Percentiles rank a stretch among this genome's conserved stretches.
These are phyloP conservation scores for Ambispora gerdemannii DNA, from an alignment of 192 early-diverging fungal genomes.

Conservation along the genomic window DNA sequence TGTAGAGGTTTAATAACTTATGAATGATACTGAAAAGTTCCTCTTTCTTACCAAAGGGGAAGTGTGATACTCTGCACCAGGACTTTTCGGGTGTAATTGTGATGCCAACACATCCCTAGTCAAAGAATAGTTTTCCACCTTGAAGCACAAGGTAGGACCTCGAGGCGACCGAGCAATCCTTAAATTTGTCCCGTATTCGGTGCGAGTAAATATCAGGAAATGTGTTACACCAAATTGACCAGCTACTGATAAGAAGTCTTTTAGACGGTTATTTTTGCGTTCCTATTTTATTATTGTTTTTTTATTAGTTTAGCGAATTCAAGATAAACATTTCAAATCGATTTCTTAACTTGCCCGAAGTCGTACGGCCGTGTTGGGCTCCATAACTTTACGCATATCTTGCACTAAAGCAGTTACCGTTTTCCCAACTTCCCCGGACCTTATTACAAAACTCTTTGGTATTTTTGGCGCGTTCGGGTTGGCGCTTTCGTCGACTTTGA, in stretches of 20 bases:
- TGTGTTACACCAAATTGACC: conserved; percentile 84
- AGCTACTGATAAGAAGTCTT: conserved; percentile 89
- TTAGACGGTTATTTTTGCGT: conserved; percentile 85
- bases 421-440: conserved; percentile 77
- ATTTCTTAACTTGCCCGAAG: conserved; percentile 61
- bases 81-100: conserved; percentile 75
- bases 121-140: conserved; percentile 76
- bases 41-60: conserved; percentile 64
- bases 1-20: not conserved
- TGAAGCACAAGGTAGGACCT: conserved; percentile 91
- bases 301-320: not conserved
- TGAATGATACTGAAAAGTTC: not conserved
- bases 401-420: conserved; percentile 74
- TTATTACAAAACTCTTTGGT: conserved; percentile 90
- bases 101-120: conserved; percentile 76
- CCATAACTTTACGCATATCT: conserved; percentile 86
- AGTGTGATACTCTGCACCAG: conserved; percentile 71
- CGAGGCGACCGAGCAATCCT: conserved; percentile 83
- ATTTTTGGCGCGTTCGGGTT: conserved; percentile 51
- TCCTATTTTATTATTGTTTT: conserved; percentile 50
- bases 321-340: not conserved
- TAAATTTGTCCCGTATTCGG: conserved; percentile 77
- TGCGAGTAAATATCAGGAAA: conserved; percentile 83
- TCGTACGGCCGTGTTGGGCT: conserved; percentile 90
- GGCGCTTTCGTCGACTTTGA: conserved; percentile 41